A percentile compares a stretch with the other conserved stretches of the same genome.
Conservation (phyloP, 176 grass and related monocot genomes). For the Raddia guianensis region DNA sequence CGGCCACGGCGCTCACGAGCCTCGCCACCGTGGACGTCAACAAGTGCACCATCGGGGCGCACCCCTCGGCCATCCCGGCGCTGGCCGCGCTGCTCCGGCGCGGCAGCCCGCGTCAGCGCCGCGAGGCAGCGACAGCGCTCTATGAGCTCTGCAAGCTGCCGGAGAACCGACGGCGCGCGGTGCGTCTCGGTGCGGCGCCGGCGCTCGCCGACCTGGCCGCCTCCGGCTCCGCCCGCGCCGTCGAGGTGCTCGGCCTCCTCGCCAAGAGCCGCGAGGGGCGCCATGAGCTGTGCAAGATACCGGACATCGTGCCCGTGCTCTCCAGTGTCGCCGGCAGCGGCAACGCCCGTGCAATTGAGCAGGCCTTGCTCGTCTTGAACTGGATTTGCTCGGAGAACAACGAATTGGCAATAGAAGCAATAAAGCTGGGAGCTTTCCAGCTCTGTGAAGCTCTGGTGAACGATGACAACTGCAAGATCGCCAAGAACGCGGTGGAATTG, state of each 20-base stretch:
- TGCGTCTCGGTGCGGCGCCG: conserved; percentile 53
- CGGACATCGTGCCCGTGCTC: conserved; percentile 58
- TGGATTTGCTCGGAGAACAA: conserved; percentile 70
- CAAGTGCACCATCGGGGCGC: conserved; percentile 90
- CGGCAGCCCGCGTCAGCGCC: conserved; percentile 60
- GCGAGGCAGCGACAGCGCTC: conserved; percentile 78
- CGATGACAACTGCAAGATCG: conserved; percentile 78
- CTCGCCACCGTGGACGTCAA: conserved; percentile 93
- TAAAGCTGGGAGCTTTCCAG: conserved; percentile 70
- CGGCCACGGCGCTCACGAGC: conserved; percentile 77
- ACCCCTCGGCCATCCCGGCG: conserved; percentile 57
- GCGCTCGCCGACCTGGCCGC: conserved; percentile 65
- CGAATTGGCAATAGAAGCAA: conserved; percentile 55
- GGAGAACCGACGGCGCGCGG: conserved; percentile 67
- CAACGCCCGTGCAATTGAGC: conserved; percentile 69
- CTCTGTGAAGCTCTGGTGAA: conserved; percentile 61
- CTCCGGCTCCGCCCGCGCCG: conserved; percentile 74
- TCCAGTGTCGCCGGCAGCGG: conserved; percentile 42
- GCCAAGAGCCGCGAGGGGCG: conserved; percentile 75
- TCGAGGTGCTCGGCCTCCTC: conserved; percentile 77
- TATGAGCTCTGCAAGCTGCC: conserved; percentile 97
- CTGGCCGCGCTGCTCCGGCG: conserved; percentile 57
- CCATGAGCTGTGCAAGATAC: conserved; percentile 64
- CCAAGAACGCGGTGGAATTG: conserved; percentile 73
- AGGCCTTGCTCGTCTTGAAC: conserved; percentile 71